Base-by-base conservation (phyloP, 1,284 basidiomycete genomes). In the Cryptococcus sp. region DNA sequence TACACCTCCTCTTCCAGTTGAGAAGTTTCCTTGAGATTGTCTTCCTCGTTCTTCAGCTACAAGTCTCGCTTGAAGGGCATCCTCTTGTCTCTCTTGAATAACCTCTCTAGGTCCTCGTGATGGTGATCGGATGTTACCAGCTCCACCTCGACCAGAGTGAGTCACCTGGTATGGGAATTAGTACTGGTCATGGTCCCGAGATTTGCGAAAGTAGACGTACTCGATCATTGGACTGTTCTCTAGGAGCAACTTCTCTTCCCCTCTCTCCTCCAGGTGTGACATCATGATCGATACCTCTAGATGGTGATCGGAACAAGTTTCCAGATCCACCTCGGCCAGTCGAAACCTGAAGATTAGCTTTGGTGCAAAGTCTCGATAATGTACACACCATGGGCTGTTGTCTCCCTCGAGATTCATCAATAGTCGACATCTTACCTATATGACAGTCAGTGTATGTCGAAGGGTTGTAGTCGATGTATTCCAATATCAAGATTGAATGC, bases 271-370 rank as follows among this genome's bases (percentile, higher is more conserved):
- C 72, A 11, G 65, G 62, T 4, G 57, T 31, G 23, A 64, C 61
- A 34, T 72, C 66, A 5, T 66, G 58, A 50, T 74, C 74, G 45
- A 68, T 57, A 34, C 69, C 68, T 10, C 65, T 50, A 33, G 61
- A 65, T 23, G 71, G 61, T n/a, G 70, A 72, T 52, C 73, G 62
- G 34, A 76, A 61, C n/a, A 73, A 58, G 57, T 77, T 77, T 15
- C 76, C 76, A 4, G 70, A 73, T 34, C 76, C 76, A 38, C 76
- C 76, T 56, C 75, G 67, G 33, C 75, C 75, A 30, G 75, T 77
- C 8, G 74, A 76, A 53, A 75, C 64, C 68, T 72, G 50, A 13
- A 30, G 8, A 50, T 56, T 41, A 58, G 52, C 43, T 11, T 5
- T 31, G 42, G 4, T 31, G 41, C 15, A 42, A 4, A 30, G 34